Evolutionary conservation across 805 yeast species (phyloP).

Genomic region (Zygosaccharomyces kombuchaensis): DNA sequence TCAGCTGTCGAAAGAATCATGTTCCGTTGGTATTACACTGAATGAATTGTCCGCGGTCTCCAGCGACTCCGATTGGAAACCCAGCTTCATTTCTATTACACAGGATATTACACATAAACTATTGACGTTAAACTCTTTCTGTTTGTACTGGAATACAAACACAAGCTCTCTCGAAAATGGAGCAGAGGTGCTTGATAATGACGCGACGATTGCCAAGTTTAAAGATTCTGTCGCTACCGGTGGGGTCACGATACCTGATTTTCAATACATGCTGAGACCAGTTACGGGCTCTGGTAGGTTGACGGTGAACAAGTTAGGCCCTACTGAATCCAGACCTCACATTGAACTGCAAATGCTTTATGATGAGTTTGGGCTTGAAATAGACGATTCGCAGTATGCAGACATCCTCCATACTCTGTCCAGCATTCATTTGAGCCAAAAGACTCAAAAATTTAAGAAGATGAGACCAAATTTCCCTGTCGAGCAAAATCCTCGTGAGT

Average conservation of each 20-base stretch:
- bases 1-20: constrained; percentile 68
- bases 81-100: constrained; percentile 73
- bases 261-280: constrained; percentile 71
- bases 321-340: constrained; percentile 66
- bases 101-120: constrained; percentile 68
- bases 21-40: constrained; percentile 76
- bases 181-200: constrained; percentile 37
- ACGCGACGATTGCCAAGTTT: constrained; percentile 39
- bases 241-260: constrained; percentile 31
- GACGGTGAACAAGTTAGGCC: constrained; percentile 71
- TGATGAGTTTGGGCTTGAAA: constrained; percentile 82
- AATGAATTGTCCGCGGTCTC: constrained; percentile 89
- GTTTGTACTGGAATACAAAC: constrained; percentile 82
- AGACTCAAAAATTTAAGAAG: constrained; percentile 69
- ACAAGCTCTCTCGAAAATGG: constrained; percentile 47
- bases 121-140: constrained; percentile 65
- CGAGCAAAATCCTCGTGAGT: constrained; percentile 62
- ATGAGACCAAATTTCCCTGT: constrained; percentile 55
- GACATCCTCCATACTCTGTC: constrained; percentile 79
- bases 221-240: constrained; percentile 40
- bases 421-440: constrained; percentile 69
- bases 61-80: constrained; percentile 79
- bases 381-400: constrained; percentile 80
- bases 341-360: constrained; percentile 70
- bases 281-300: constrained; percentile 85